Conservation (phyloP, 2,329 filamentous ascomycete genomes). For the Magnaporthales sp. region DNA sequence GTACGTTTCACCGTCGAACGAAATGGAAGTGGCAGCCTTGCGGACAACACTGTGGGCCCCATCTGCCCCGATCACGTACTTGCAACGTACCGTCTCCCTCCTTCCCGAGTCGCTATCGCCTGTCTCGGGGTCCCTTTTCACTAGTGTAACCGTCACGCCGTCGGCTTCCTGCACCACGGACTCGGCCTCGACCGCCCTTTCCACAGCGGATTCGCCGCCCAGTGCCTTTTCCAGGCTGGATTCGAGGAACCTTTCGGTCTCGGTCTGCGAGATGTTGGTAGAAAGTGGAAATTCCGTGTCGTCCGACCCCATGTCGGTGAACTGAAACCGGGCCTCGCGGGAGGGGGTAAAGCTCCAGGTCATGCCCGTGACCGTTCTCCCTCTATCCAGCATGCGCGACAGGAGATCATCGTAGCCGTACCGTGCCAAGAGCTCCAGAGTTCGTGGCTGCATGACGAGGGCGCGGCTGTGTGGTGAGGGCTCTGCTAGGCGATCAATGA, state of each 20-base stretch:
- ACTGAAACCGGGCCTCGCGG: conserved; percentile 19
- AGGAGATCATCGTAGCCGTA: conserved; percentile 24
- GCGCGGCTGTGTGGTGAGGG: conserved; percentile 30
- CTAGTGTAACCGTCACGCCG: conserved; percentile 15
- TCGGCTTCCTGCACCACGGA: conserved; percentile 10
- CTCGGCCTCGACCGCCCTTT: conserved; percentile 13
- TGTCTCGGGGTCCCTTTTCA: conserved; percentile 3
- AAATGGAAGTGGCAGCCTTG: conserved; percentile 21
- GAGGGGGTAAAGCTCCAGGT: conserved; percentile 27
- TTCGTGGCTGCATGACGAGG: conserved; percentile 38
- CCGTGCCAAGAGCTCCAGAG: conserved; percentile 39
- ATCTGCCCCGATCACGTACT: conserved; percentile 37
- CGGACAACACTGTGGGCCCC: conserved; percentile 34
- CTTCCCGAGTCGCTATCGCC: background rate
- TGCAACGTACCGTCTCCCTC: conserved; percentile 14
- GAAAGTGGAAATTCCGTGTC: conserved; percentile 14
- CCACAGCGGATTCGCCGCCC: conserved; percentile 9
- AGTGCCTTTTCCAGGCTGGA: background rate
- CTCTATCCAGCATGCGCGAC: conserved; percentile 24
- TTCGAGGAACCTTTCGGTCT: conserved; percentile 16
- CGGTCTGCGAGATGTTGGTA: conserved; percentile 15
- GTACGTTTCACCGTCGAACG: conserved; percentile 33
- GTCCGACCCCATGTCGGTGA: conserved; percentile 12
- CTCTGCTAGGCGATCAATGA: conserved; percentile 24
- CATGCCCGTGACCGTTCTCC: conserved; percentile 26